Conservation (phyloP, 2,329 filamentous ascomycete species). For the Aspergillus sp. region DNA sequence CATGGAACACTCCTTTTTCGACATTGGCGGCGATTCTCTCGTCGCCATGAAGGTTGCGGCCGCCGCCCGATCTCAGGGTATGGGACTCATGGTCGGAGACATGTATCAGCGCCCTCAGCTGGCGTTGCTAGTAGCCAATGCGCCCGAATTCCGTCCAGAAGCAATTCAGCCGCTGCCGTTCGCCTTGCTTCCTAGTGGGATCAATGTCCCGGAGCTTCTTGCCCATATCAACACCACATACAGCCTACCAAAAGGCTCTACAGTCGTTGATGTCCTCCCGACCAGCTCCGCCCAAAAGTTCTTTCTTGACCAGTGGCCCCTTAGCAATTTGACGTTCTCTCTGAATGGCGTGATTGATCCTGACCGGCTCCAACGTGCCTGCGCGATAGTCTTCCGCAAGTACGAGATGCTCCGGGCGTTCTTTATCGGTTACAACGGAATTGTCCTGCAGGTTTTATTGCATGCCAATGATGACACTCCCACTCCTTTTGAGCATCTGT, state of each 20-base stretch:
- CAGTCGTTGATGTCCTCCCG: background rate
- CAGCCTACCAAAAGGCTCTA: background rate
- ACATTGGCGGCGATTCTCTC: background rate
- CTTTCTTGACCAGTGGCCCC: background rate
- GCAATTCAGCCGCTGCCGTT: background rate
- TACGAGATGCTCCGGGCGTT: background rate
- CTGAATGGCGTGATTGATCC: background rate
- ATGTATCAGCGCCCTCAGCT: background rate
- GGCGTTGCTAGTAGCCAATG: background rate
- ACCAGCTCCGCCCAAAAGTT: background rate
- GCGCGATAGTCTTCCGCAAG: background rate
- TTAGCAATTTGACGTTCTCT: background rate
- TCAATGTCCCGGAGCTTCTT: background rate
- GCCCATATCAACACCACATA: background rate
- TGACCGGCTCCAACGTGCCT: background rate
- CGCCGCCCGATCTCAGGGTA: background rate
- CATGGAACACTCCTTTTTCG: background rate
- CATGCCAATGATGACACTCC: background rate
- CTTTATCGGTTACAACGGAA: background rate
- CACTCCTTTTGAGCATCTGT: background rate
- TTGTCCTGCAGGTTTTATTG: background rate
- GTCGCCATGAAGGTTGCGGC: background rate
- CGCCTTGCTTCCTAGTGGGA: background rate
- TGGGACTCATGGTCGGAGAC: background rate
- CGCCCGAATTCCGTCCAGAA: background rate